These are phyloP conservation scores for Apiospora aurea DNA, from an alignment of 2,329 filamentous ascomycete genomes.

Conservation along the genomic window DNA sequence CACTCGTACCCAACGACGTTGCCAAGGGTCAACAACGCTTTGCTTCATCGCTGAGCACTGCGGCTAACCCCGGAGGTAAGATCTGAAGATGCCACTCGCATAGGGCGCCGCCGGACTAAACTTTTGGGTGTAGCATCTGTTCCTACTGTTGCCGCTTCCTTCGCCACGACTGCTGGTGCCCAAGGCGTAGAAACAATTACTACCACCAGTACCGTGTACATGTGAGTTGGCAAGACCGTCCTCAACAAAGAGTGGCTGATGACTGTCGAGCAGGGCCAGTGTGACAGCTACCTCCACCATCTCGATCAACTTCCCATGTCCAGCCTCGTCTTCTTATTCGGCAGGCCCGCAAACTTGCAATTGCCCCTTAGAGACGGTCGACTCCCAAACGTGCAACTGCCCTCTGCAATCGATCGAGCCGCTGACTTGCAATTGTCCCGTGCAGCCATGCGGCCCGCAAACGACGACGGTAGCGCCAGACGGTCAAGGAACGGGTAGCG, in stretches of 20 bases:
- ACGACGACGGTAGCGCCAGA: slow-evolving; percentile 29
- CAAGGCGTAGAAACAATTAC: background rate
- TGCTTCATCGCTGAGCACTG: slow-evolving; percentile 29
- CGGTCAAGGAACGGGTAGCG: slow-evolving; percentile 30
- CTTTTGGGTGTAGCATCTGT: background rate
- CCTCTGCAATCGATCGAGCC: background rate
- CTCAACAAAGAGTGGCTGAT: background rate
- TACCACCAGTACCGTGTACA: slow-evolving; percentile 22
- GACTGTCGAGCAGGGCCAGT: background rate
- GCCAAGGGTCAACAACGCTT: slow-evolving; percentile 1
- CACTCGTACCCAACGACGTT: background rate
- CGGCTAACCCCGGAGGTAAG: slow-evolving; percentile 25
- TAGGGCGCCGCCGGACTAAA: background rate
- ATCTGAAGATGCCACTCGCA: background rate
- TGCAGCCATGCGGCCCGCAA: background rate
- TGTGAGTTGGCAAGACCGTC: background rate
- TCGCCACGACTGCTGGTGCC: background rate
- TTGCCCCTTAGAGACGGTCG: background rate
- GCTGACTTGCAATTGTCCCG: background rate
- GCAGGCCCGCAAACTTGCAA: slow-evolving; percentile 12
- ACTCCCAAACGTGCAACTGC: background rate
- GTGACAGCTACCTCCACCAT: slow-evolving; percentile 3
- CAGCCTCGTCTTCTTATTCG: slow-evolving; percentile 21
- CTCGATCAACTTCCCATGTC: slow-evolving; percentile 29
- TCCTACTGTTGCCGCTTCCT: background rate